phyloP scores from a whole-genome alignment of 2,329 filamentous ascomycete genomes.

The Bipolaris cookei region DNA sequence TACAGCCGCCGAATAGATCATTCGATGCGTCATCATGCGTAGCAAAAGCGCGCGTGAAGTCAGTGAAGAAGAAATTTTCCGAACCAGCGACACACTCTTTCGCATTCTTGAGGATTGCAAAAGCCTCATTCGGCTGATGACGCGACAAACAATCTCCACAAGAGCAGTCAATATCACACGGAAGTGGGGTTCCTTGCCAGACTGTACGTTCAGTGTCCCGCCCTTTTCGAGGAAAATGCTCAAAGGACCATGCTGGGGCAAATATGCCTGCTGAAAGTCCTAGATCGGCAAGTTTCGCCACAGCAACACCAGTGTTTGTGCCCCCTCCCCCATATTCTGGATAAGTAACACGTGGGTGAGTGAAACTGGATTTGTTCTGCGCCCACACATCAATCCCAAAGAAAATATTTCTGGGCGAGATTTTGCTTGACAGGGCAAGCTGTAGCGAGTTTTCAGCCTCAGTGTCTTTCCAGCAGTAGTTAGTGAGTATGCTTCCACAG shows the following conservation, averaged over 20 bases:
- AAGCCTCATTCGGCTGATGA: slow-evolving; percentile 31
- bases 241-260: slow-evolving; percentile 56
- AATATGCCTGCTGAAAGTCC: slow-evolving; percentile 53
- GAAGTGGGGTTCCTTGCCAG: slow-evolving; percentile 45
- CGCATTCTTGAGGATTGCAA: slow-evolving; percentile 39
- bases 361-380: slow-evolving; percentile 46
- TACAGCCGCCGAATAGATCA: slow-evolving; percentile 23
- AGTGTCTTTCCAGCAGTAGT: slow-evolving; percentile 53
- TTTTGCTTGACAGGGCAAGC: slow-evolving; percentile 29
- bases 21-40: slow-evolving; percentile 19
- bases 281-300: slow-evolving; percentile 45
- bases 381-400: slow-evolving; percentile 57
- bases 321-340: slow-evolving; percentile 50
- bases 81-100: slow-evolving; percentile 43
- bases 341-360: slow-evolving; percentile 46
- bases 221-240: slow-evolving; percentile 49
- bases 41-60: slow-evolving; percentile 46
- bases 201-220: slow-evolving; percentile 40
- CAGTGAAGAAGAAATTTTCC: slow-evolving; percentile 48
- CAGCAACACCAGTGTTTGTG: slow-evolving; percentile 52
- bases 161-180: slow-evolving; percentile 38
- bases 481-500: slow-evolving; percentile 52
- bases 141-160: slow-evolving; percentile 36
- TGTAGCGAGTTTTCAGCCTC: slow-evolving; percentile 33
- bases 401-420: slow-evolving; percentile 42